Conservation (phyloP, 2,329 filamentous ascomycete species). For the Fusarium torreyae region DNA sequence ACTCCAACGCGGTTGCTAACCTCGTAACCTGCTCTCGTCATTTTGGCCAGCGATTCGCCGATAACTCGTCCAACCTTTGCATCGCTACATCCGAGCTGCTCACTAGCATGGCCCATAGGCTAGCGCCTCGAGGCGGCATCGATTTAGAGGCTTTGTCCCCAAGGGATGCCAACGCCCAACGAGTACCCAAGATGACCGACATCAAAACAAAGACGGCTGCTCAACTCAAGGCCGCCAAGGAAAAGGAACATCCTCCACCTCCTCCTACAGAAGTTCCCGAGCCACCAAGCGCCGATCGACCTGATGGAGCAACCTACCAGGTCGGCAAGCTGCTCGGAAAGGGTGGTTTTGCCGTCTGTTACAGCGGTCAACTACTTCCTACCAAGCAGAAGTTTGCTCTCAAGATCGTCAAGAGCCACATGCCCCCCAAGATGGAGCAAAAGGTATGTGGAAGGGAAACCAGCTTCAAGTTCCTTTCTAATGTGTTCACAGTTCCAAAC, state of each 20-base stretch:
- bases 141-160: constrained; percentile 76
- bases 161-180: constrained; percentile 74
- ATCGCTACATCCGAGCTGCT: constrained; percentile 9
- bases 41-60: constrained; percentile 10
- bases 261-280: constrained; percentile 73
- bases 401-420: constrained; percentile 87
- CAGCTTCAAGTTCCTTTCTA: constrained; percentile 15
- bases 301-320: constrained; percentile 79
- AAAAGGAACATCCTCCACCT: constrained; percentile 77
- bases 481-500: constrained; percentile 72
- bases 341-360: constrained; percentile 87
- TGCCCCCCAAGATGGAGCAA: constrained; percentile 87
- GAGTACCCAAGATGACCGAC: constrained; percentile 64
- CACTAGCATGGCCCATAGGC: constrained; percentile 62
- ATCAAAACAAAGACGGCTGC: constrained; percentile 67
- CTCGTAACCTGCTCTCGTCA: constrained; percentile 25
- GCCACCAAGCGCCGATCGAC: constrained; percentile 77
- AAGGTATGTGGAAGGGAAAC: constrained; percentile 70
- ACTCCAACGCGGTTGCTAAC: constrained; percentile 35
- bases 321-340: constrained; percentile 83
- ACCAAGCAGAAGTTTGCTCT: constrained; percentile 79
- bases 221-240: constrained; percentile 70
- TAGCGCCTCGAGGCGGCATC: constrained; percentile 64
- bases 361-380: constrained; percentile 77
- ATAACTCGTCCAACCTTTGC: constrained; percentile 9